These are phyloP conservation scores for Pseudocercospora vitis DNA, from an alignment of 2,329 filamentous ascomycete species.

Conservation along the genomic window DNA sequence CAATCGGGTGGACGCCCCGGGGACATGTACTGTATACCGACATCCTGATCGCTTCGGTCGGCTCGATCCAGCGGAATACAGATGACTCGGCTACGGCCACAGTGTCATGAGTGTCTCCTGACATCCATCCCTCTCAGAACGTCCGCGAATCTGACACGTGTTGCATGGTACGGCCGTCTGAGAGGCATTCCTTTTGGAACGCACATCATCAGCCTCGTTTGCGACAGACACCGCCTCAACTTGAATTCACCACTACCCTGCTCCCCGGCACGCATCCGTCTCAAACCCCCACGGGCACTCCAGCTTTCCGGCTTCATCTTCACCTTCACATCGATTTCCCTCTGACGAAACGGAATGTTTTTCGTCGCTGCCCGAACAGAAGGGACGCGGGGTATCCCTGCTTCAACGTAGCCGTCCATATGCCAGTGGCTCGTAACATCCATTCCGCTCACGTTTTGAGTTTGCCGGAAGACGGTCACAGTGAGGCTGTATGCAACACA, in stretches of 20 bases:
- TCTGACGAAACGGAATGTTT: background rate
- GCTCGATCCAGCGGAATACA: too few relatives aligned
- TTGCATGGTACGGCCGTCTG: background rate
- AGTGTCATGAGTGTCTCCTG: conserved; percentile 10
- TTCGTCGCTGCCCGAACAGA: background rate
- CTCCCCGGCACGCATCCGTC: background rate
- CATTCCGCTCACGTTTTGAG: background rate
- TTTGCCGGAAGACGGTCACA: background rate
- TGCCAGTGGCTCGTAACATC: background rate
- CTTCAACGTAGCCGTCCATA: background rate
- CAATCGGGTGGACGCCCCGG: too few relatives aligned
- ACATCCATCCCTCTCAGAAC: conserved; percentile 6
- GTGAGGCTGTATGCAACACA: conserved; percentile 4
- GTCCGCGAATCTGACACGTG: conserved; percentile 5
- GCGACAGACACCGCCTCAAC: background rate
- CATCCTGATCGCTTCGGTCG: too few relatives aligned
- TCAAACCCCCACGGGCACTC: background rate
- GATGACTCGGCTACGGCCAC: background rate
- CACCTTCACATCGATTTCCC: background rate
- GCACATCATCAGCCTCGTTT: conserved; percentile 5
- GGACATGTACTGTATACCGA: too few relatives aligned
- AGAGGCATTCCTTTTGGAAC: background rate
- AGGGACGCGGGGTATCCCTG: background rate
- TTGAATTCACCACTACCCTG: background rate
- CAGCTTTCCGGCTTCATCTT: background rate